Evolutionary conservation across 768 basidiomycete species (phyloP).

Genomic region (Lactifluus subvellereus): DNA sequence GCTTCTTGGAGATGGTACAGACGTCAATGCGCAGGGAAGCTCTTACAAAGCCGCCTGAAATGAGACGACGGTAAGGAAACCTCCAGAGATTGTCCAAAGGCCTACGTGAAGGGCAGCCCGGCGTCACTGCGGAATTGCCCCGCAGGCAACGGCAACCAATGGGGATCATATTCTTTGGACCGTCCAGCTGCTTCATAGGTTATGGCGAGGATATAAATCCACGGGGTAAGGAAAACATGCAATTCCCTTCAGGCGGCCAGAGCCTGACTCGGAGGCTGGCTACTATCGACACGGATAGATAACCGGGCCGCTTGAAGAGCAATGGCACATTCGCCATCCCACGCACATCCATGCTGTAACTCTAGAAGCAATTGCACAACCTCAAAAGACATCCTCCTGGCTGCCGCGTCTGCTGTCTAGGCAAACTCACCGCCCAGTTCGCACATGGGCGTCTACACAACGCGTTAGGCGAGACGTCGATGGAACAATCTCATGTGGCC

Average conservation of each 20-base stretch:
- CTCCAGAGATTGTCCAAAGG: neutral
- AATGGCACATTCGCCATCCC: neutral
- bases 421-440: neutral
- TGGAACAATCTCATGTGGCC: neutral
- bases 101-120: too few relatives aligned
- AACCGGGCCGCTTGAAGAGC: neutral
- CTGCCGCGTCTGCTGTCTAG: neutral
- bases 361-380: neutral
- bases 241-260: neutral
- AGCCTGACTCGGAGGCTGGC: too few relatives aligned
- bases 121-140: too few relatives aligned
- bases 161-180: too few relatives aligned
- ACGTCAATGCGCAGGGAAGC: constrained; percentile 21
- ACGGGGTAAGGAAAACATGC: neutral
- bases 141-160: too few relatives aligned
- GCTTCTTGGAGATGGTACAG: constrained; percentile 8
- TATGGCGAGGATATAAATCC: neutral
- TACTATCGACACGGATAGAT: too few relatives aligned
- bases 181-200: neutral
- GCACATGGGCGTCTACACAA: neutral
- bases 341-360: neutral
- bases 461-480: neutral
- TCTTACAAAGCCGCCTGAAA: neutral
- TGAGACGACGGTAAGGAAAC: neutral
- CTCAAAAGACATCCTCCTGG: neutral